Evolutionary conservation across 768 basidiomycete genomes (phyloP), one percentile per base, ranked within the genome.

Genomic region (Lactifluus volemus): DNA sequence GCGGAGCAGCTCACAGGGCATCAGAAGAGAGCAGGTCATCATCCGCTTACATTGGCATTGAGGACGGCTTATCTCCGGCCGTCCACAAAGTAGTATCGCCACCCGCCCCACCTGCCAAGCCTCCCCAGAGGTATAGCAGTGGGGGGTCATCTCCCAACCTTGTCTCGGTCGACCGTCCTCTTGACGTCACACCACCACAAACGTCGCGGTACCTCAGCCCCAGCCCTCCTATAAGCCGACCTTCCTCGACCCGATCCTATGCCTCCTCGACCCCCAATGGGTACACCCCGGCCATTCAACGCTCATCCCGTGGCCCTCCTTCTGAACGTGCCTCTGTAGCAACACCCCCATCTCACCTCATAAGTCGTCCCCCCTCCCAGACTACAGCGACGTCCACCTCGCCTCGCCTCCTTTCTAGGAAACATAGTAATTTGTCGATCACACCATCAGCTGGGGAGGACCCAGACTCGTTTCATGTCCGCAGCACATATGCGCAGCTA

Each of bases 401-500:
- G 12, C 52, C 52, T 12, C 55, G 45, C 12, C 56, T 64, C 14
- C 65, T 66, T 19, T 34, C 34, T 5, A 64, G 34, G 41, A 60
- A 53, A 7, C 38, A 55, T 15, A 85, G 83, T 70, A 79, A 81
- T 60, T 72, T 75, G 12, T 89, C 88, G 5, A 76, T 88, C 17
- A 81, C 80, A 0, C 88, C 85, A 1, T 86, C 86, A 5, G 85
- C 85, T 66, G 87, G 86, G 30, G 91, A 93, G 71, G 91, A 93
- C 67, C 69, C 83, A 58, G 91, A 93, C 70, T 81, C 86, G 7
- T 89, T 89, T 67, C 86, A 90, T 71, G 88, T 95, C 7, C 82
- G 92, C 44, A 86, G 80, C 61, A 92, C 90, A 0, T 95, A 98
- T 70, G 96, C 94, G 0, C 82, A 89, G 64, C 79, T 98, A n/a